Evolutionary conservation across 1,284 basidiomycete species (phyloP).

Genomic region (Blastosporella zonata): DNA sequence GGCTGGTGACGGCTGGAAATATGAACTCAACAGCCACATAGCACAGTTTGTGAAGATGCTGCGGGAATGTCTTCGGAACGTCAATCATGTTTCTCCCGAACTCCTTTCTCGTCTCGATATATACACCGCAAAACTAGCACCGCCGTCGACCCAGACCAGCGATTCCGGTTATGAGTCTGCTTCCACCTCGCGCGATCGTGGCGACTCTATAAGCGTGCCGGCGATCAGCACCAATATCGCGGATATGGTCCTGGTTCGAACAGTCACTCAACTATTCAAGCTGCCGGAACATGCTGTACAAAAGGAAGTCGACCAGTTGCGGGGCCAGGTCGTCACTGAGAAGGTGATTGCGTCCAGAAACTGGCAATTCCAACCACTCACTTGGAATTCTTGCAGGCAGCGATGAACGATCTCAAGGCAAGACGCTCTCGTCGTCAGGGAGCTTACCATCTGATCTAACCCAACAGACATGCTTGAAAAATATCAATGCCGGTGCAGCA

Average conservation of each 20-base stretch:
- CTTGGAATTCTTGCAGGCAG: slow-evolving; percentile 53
- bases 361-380: not conserved
- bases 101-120: slow-evolving; percentile 77
- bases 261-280: slow-evolving; percentile 75
- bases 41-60: slow-evolving; percentile 85
- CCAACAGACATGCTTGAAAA: slow-evolving; percentile 82
- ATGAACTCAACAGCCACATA: slow-evolving; percentile 89
- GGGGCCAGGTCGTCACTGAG: slow-evolving; percentile 70
- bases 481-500: slow-evolving; percentile 79
- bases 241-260: slow-evolving; percentile 76
- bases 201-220: slow-evolving; percentile 49
- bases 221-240: slow-evolving; percentile 46
- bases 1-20: slow-evolving; percentile 86
- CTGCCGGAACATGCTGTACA: slow-evolving; percentile 67
- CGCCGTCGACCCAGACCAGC: slow-evolving; percentile 40
- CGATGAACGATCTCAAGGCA: slow-evolving; percentile 82
- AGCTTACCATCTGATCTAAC: not conserved
- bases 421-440: slow-evolving; percentile 11
- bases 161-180: slow-evolving; percentile 71
- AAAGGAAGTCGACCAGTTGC: slow-evolving; percentile 71
- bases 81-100: slow-evolving; percentile 82
- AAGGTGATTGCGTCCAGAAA: slow-evolving; percentile 47
- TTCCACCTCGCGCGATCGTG: slow-evolving; percentile 52
- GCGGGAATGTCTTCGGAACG: slow-evolving; percentile 69
- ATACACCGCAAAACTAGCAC: slow-evolving; percentile 80